These are phyloP conservation scores for Solanum tarijense DNA, from an alignment of 257 asterid species.

Conservation along the genomic window DNA sequence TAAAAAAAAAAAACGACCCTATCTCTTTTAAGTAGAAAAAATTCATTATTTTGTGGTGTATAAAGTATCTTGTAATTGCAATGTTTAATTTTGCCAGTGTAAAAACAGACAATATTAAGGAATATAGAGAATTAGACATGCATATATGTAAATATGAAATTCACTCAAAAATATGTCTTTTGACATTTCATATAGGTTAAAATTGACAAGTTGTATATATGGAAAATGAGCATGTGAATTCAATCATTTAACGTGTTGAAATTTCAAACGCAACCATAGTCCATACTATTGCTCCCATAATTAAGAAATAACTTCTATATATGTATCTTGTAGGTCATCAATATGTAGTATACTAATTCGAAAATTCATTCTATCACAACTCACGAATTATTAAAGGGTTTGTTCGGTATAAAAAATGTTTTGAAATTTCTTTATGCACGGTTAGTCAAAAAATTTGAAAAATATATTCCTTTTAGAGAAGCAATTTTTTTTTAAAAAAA, in stretches of 20 bases:
- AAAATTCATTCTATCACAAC: neutral
- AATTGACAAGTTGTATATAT: neutral
- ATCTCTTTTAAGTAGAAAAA: neutral
- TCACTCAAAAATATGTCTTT: constrained; percentile 1
- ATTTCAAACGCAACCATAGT: neutral
- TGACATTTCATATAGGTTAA: neutral
- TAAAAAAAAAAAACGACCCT: neutral
- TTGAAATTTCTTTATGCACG: neutral
- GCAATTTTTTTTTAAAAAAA: neutral
- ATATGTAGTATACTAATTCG: neutral
- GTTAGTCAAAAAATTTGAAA: neutral
- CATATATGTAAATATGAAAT: neutral
- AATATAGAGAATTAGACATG: neutral
- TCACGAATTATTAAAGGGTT: neutral
- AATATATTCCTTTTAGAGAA: neutral
- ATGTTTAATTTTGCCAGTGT: neutral
- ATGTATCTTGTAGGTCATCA: neutral
- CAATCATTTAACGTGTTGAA: neutral
- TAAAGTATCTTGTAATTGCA: neutral
- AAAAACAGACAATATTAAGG: neutral
- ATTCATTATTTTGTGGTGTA: neutral
- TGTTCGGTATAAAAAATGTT: accelerated
- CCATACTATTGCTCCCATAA: neutral
- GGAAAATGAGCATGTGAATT: neutral
- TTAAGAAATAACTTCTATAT: neutral